phyloP scores from a whole-genome alignment of 805 yeast species.

The Ogataea ramenticola region DNA sequence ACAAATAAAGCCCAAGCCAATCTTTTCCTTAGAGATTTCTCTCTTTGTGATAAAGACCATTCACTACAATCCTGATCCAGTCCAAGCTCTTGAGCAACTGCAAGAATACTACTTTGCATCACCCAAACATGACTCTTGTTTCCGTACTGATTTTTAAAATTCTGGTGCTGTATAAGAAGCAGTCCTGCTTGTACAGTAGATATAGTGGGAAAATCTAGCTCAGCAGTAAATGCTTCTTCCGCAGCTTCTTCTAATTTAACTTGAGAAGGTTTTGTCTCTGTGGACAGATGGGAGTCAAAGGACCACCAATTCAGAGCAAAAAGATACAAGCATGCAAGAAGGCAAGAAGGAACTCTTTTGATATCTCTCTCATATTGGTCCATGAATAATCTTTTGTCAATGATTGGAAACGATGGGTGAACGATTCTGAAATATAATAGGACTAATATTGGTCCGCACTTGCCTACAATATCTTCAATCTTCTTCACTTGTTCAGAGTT shows the following conservation, averaged over 20 bases:
- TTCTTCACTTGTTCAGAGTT: slow-evolving; percentile 33
- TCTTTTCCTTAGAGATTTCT: slow-evolving; percentile 36
- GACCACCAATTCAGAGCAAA: slow-evolving; percentile 79
- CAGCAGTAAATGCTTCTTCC: slow-evolving; percentile 6
- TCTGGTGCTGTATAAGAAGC: slow-evolving; percentile 23
- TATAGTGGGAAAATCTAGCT: slow-evolving; percentile 7
- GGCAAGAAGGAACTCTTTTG: slow-evolving; percentile 71
- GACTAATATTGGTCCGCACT: slow-evolving; percentile 67
- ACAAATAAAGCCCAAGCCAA: slow-evolving; percentile 43
- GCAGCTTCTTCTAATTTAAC: slow-evolving; percentile 19
- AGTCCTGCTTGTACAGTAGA: slow-evolving; percentile 25
- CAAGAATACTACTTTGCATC: slow-evolving; percentile 12
- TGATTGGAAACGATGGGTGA: slow-evolving; percentile 76
- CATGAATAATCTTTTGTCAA: slow-evolving; percentile 73
- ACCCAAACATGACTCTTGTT: slow-evolving; percentile 31
- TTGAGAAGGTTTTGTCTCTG: slow-evolving; percentile 8
- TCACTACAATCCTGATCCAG: slow-evolving; percentile 37
- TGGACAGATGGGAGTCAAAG: slow-evolving; percentile 8
- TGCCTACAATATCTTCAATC: slow-evolving; percentile 65
- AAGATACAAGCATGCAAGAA: slow-evolving; percentile 75
- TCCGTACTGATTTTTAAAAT: slow-evolving; percentile 25
- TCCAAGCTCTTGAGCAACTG: slow-evolving; percentile 40
- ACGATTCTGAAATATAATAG: slow-evolving; percentile 60
- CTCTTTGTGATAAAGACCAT: slow-evolving; percentile 42
- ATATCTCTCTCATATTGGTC: slow-evolving; percentile 74